Percentiles rank a stretch among this genome's conserved stretches.
Evolutionary conservation across 2,329 filamentous ascomycete species (phyloP).

Genomic region (Claviceps monticola): DNA sequence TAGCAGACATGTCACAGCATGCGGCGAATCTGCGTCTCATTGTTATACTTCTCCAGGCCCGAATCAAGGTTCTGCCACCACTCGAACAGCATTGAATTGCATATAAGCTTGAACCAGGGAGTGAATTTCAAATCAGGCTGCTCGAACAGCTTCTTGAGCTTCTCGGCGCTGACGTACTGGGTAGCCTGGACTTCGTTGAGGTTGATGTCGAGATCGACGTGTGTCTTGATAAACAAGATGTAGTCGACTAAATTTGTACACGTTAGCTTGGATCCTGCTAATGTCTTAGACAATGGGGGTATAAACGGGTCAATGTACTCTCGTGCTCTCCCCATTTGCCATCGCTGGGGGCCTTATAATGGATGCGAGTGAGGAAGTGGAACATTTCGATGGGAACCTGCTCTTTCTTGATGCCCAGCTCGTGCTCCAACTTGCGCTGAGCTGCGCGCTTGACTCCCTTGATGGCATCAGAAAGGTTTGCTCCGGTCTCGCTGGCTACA

Average conservation of each 20-base stretch:
- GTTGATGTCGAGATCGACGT: conserved; percentile 72
- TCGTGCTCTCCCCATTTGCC: conserved; percentile 99
- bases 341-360: conserved; percentile 94
- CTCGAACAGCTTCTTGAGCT: conserved; percentile 73
- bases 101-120: conserved; percentile 99
- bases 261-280: not conserved
- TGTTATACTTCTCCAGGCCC: conserved; percentile 71
- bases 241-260: conserved; percentile 60
- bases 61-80: conserved; percentile 86
- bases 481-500: conserved; percentile 81
- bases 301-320: conserved; percentile 43
- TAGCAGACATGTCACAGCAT: conserved; percentile 37
- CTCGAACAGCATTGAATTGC: conserved; percentile 91
- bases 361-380: conserved; percentile 87
- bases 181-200: conserved; percentile 80
- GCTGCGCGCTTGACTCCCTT: conserved; percentile 83
- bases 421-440: conserved; percentile 84
- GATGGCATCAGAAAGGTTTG: conserved; percentile 64
- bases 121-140: conserved; percentile 76
- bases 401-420: conserved; percentile 77
- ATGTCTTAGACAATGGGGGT: not conserved
- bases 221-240: conserved; percentile 93
- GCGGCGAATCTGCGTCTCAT: conserved; percentile 75
- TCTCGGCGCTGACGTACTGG: conserved; percentile 68
- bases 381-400: conserved; percentile 89